Base-by-base conservation (phyloP, 148 eudicot species). In the Nyssa sinensis region DNA sequence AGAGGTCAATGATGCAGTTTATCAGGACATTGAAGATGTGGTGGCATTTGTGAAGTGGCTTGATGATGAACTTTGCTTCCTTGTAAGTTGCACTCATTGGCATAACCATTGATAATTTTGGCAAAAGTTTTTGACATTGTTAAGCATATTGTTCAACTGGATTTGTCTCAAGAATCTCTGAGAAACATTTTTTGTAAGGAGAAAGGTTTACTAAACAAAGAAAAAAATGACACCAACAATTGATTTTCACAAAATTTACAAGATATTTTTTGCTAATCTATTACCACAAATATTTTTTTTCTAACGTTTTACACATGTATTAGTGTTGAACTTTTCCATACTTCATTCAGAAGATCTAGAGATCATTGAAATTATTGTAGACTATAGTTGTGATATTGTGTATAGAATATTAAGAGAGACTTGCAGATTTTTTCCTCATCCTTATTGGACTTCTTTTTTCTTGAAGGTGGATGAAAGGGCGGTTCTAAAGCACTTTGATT, bases 21-120 rank as follows among this genome's bases (percentile, higher is more conserved):
- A 78, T 75, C 77, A 65, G 65, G 83, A 90, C 74, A 87, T 93
- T 64, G 91, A 90, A 72, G 95, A 88, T 62, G 95, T 93, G 8
- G 90, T 86, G 59, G 93, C 91, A 37, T 93, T 93, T 49, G 97
- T 93, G 66, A 93, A 93, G 78, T 93, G 97, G 97, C 93, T 93
- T 37, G 97, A 93, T 82, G 97, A 93, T 49, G 97, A 93, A 70
- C 90, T 93, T 44, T 82, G 90, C 81, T 93, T 88, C 81, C 93
- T 93, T 71, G 97, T 90, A 81, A 88, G 95, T 78, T 69, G 25
- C 39, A 19, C 12, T 21, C 19, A n/a, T n/a, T 25, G 0, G 24
- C n/a, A 23, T 64, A 29, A 47, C 62, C 67, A 57, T 32, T 7
- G 25, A 12, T 44, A 11, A 44, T 44, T 44, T 19, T 44, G 51